A percentile compares a stretch with the other conserved stretches of the same genome.
These are phyloP conservation scores for Trichoderma polysporum DNA, from an alignment of 2,329 filamentous ascomycete species.

Conservation along the genomic window DNA sequence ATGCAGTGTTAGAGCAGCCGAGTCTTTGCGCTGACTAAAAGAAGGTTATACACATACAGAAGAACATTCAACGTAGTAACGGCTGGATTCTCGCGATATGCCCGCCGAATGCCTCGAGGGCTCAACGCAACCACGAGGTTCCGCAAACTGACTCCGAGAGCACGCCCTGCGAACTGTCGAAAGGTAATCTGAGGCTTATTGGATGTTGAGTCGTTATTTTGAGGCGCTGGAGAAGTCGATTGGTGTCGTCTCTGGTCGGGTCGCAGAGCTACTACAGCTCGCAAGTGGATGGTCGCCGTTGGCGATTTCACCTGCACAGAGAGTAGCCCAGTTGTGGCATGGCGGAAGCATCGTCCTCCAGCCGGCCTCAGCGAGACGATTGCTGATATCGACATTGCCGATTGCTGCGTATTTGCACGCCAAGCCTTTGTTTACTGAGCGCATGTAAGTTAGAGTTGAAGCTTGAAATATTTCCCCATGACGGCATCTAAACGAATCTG, in stretches of 20 bases:
- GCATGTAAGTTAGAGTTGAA: not conserved
- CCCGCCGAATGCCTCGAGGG: constrained; percentile 37
- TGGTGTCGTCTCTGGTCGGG: constrained; percentile 32
- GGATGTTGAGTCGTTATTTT: constrained; percentile 24
- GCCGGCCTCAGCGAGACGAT: constrained; percentile 37
- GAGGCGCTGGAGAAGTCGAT: constrained; percentile 26
- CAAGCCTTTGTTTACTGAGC: not conserved
- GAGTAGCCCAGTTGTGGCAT: constrained; percentile 32
- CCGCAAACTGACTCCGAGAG: constrained; percentile 36
- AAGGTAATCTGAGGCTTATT: constrained; percentile 36
- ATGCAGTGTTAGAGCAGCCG: not conserved
- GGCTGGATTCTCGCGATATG: constrained; percentile 36
- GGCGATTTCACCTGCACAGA: constrained; percentile 35
- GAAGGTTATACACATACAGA: constrained; percentile 29
- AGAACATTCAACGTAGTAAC: constrained; percentile 33
- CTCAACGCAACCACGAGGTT: constrained; percentile 38
- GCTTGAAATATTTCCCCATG: constrained; percentile 15
- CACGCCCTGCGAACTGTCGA: constrained; percentile 31
- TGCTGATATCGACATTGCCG: constrained; percentile 36
- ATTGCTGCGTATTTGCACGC: not conserved
- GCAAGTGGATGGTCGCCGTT: constrained; percentile 31
- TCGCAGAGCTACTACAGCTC: constrained; percentile 32
- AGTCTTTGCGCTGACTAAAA: rapidly evolving
- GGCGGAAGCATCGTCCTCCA: constrained; percentile 32
- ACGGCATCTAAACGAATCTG: constrained; percentile 7